Base-by-base conservation (phyloP, 2,329 filamentous ascomycete genomes). In the Exophiala bonariae region DNA sequence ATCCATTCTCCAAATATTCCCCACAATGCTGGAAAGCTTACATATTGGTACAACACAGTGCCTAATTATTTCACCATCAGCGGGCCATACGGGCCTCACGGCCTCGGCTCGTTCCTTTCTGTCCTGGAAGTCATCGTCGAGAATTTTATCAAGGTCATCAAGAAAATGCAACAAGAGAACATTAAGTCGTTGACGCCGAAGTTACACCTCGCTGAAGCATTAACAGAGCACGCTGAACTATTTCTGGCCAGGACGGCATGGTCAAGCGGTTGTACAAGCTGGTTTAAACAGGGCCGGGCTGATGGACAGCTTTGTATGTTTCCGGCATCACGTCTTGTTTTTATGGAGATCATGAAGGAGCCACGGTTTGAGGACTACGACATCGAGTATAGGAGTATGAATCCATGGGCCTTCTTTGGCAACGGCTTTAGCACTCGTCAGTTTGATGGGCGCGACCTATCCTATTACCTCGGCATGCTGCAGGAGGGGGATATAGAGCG, bases 81-180 rank as follows among this genome's bases (percentile, higher is more conserved):
- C 49, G 71, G 70, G 1, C 69, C 70, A 2, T 69, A 68, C 51
- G 66, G 67, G 0, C 69, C 69, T 2, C 55, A 69, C 7, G 68
- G 64, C 22, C 69, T 71, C 47, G 68, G 66, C 32, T 60, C 52
- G 18, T 68, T 72, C 59, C 64, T 70, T 58, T 69, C 69, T 1
- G 55, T 72, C 1, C 67, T 71, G 55, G 67, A 70, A 41, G 52
- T 54, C 41, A 66, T 65, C 62, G 67, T 66, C 3, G 40, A 57
- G 16, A 67, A 70, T 56, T 65, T 70, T 47, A 62, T 71, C 54
- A 47, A 55, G 38, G 57, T 65, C 3, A 66, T 71, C 31, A 47
- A 45, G 22, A 70, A 70, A 57, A 55, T 57, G 19, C 67, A 70
- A 52, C 48, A 61, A 17, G 69, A 73, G 47, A 66, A 38, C 18